Evolutionary conservation across 495 filamentous ascomycete species (phyloP).

Genomic region (Penicillium fimorum): DNA sequence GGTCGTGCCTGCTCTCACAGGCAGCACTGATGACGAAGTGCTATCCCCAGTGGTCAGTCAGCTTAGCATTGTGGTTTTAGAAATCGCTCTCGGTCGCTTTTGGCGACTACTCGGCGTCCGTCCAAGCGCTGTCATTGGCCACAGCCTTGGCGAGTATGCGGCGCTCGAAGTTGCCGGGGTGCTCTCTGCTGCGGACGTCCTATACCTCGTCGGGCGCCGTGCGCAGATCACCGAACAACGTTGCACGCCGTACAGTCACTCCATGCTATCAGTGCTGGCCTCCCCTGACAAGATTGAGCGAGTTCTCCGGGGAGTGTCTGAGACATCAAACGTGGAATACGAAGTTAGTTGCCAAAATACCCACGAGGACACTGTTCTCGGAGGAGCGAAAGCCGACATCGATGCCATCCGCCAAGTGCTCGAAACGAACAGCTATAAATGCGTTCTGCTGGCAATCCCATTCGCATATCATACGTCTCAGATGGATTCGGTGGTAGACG

Average conservation of each 20-base stretch:
- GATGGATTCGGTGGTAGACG: too few relatives aligned
- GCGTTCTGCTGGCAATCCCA: too few relatives aligned
- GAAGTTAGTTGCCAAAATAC: too few relatives aligned
- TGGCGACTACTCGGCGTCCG: conserved; percentile 73
- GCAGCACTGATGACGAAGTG: conserved; percentile 16
- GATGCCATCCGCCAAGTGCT: too few relatives aligned
- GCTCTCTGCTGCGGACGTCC: conserved; percentile 68
- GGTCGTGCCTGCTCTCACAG: conserved; percentile 7
- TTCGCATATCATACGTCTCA: too few relatives aligned
- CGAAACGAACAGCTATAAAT: too few relatives aligned
- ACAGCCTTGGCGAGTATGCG: conserved; percentile 83
- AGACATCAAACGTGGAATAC: too few relatives aligned
- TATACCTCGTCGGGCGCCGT: conserved; percentile 50
- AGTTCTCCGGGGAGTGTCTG: too few relatives aligned
- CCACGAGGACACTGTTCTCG: too few relatives aligned
- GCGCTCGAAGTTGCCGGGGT: conserved; percentile 78
- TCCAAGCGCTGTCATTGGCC: conserved; percentile 71
- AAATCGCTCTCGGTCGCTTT: conserved; percentile 73
- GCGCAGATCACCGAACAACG: conserved; percentile 22
- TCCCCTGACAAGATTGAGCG: too few relatives aligned
- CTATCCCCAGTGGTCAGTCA: conserved; percentile 67
- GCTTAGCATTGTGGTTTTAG: conserved; percentile 64
- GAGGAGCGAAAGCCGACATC: too few relatives aligned
- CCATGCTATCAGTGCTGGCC: conserved; percentile 55
- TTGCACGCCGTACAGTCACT: conserved; percentile 20